A percentile compares a stretch with the other conserved stretches of the same genome.
phyloP scores from a whole-genome alignment of 2,329 filamentous ascomycete genomes.

The Trichoderma breve region DNA sequence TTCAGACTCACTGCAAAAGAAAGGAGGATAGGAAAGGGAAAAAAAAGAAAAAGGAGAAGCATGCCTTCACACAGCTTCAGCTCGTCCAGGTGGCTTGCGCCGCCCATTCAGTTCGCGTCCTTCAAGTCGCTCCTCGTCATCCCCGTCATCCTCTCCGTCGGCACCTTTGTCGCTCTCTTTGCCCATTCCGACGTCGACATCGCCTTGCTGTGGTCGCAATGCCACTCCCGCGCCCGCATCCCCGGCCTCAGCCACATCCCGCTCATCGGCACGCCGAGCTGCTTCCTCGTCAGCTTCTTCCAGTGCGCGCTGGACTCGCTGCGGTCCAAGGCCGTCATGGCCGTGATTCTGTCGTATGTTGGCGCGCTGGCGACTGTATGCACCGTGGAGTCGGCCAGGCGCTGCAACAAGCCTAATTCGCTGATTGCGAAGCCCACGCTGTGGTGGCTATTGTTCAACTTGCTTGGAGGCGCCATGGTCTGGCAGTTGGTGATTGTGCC shows the following conservation, averaged over 20 bases:
- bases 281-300: slow-evolving; percentile 53
- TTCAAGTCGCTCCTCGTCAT: slow-evolving; percentile 53
- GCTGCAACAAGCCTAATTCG: slow-evolving; percentile 38
- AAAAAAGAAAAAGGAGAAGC: not conserved
- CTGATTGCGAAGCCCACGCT: slow-evolving; percentile 40
- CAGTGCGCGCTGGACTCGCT: slow-evolving; percentile 41
- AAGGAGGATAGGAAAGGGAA: not conserved
- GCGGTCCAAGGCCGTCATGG: slow-evolving; percentile 43
- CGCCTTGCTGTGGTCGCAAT: slow-evolving; percentile 53
- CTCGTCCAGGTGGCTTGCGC: slow-evolving; percentile 21
- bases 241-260: slow-evolving; percentile 46
- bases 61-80: not conserved
- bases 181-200: slow-evolving; percentile 50
- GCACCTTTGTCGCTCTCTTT: slow-evolving; percentile 44
- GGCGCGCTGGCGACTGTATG: slow-evolving; percentile 49
- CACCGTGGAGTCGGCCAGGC: slow-evolving; percentile 49
- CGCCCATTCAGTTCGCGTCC: slow-evolving; percentile 52
- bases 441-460: slow-evolving; percentile 48
- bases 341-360: slow-evolving; percentile 44
- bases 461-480: slow-evolving; percentile 49
- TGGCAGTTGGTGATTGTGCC: slow-evolving; percentile 53
- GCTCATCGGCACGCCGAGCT: slow-evolving; percentile 45
- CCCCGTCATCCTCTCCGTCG: slow-evolving; percentile 45
- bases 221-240: slow-evolving; percentile 47
- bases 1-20: not conserved